phyloP scores from a whole-genome alignment of 352 stramenopile genomes.

The Phytophthora pisi region DNA sequence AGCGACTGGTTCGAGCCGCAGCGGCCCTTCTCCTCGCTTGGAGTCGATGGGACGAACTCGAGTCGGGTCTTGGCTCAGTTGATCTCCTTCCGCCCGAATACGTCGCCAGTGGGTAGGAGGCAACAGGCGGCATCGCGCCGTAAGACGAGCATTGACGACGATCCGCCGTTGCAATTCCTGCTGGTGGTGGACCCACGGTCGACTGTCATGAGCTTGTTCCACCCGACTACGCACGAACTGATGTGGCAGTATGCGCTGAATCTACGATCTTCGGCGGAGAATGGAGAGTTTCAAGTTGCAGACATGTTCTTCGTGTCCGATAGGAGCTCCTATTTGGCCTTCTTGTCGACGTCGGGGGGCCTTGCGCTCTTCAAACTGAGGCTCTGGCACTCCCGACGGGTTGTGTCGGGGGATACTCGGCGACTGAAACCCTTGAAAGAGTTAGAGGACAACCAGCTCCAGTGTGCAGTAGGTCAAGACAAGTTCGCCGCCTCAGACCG shows the following conservation, averaged over 20 bases:
- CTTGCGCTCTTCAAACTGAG: slow-evolving; percentile 35
- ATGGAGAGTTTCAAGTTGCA: slow-evolving; percentile 11
- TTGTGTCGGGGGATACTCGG: slow-evolving; percentile 31
- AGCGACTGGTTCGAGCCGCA: slow-evolving; percentile 34
- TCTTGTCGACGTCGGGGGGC: slow-evolving; percentile 29
- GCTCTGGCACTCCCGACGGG: slow-evolving; percentile 34
- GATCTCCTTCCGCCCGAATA: slow-evolving; percentile 31
- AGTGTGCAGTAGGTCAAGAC: slow-evolving; percentile 27
- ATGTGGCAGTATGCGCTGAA: slow-evolving; percentile 34
- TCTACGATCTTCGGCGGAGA: slow-evolving; percentile 14
- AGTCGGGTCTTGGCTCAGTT: slow-evolving; percentile 16
- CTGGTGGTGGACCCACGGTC: slow-evolving; percentile 32
- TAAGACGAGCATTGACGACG: slow-evolving; percentile 9
- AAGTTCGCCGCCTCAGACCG: slow-evolving; percentile 1
- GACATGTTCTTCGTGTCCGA: slow-evolving; percentile 35
- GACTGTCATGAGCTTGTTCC: slow-evolving; percentile 28
- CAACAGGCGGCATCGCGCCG: slow-evolving; percentile 9
- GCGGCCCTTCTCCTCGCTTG: slow-evolving; percentile 1
- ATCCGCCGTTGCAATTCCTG: slow-evolving; percentile 35
- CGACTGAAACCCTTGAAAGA: slow-evolving; percentile 26
- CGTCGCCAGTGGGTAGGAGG: slow-evolving; percentile 16
- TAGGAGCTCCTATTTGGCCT: slow-evolving; percentile 24
- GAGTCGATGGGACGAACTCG: neutral
- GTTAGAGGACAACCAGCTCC: slow-evolving; percentile 14
- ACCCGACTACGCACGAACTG: slow-evolving; percentile 30